These are phyloP conservation scores for Pistacia vera DNA, from an alignment of 345 rosid species.

Conservation along the genomic window DNA sequence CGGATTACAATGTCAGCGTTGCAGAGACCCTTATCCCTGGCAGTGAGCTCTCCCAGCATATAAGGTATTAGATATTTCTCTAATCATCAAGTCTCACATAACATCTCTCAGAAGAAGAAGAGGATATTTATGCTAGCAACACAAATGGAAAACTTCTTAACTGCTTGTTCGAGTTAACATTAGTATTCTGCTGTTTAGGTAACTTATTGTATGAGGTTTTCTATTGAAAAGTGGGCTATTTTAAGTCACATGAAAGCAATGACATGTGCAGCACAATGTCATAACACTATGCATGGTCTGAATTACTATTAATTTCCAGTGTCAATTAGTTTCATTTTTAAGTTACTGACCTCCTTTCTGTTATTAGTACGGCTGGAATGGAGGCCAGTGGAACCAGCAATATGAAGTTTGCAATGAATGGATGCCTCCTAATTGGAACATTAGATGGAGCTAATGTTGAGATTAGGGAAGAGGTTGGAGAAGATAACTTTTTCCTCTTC, in stretches of 20 bases:
- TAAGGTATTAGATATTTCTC: constrained; percentile 31
- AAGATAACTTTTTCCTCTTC: constrained; percentile 54
- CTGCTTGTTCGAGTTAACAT: background rate
- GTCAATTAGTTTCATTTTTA: background rate
- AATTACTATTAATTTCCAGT: background rate
- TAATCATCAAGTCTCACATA: background rate
- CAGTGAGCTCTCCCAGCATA: constrained; percentile 57
- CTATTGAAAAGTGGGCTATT: too few species aligned
- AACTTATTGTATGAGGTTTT: background rate
- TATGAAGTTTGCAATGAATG: constrained; percentile 61
- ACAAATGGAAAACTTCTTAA: background rate
- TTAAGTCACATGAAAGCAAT: too few species aligned
- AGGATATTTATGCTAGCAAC: background rate
- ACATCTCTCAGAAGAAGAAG: background rate
- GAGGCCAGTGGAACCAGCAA: constrained; percentile 66
- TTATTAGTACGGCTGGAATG: constrained; percentile 52
- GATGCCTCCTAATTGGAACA: constrained; percentile 51
- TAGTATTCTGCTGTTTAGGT: background rate
- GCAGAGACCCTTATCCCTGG: constrained; percentile 57
- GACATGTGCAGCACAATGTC: background rate
- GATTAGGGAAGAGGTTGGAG: constrained; percentile 53
- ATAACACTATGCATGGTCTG: background rate
- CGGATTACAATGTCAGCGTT: constrained; percentile 55
- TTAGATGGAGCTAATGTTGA: constrained; percentile 59
- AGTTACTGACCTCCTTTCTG: background rate